Conservation (phyloP, 805 yeast genomes). For the Saccharomycopsis microspora region DNA sequence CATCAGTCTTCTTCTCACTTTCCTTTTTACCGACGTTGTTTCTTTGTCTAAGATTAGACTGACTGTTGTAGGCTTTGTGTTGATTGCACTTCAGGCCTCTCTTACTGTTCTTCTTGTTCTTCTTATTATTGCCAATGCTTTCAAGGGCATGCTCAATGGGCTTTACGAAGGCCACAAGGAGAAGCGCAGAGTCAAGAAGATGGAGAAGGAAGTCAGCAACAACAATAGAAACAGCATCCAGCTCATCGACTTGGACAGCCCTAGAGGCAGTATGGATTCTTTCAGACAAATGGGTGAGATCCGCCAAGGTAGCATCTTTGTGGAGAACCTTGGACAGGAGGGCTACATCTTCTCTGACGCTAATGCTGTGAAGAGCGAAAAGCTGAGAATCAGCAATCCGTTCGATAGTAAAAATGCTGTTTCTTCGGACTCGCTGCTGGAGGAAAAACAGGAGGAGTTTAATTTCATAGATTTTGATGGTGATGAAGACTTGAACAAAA, state of each 20-base stretch:
- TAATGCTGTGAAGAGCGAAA: no score
- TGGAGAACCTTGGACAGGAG: neutral
- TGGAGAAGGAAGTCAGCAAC: neutral
- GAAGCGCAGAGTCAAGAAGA: slow-evolving; percentile 2
- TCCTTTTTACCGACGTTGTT: slow-evolving; percentile 22
- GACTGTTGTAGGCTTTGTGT: slow-evolving; percentile 22
- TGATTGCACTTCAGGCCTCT: slow-evolving; percentile 21
- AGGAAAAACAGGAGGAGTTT: neutral
- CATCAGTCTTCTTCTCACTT: slow-evolving; percentile 20
- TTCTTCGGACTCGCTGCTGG: neutral
- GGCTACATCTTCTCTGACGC: neutral
- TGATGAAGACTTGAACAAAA: neutral
- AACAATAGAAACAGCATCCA: slow-evolving; percentile 3
- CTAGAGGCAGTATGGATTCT: neutral
- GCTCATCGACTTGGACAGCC: slow-evolving; percentile 11
- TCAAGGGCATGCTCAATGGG: slow-evolving; percentile 10
- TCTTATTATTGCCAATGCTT: slow-evolving; percentile 18
- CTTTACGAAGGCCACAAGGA: slow-evolving; percentile 3
- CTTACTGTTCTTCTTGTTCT: slow-evolving; percentile 20
- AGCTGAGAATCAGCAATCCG: no score
- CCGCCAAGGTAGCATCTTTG: neutral
- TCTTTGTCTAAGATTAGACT: slow-evolving; percentile 18
- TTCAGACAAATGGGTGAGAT: neutral
- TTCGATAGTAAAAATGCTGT: no score
- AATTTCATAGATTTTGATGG: slow-evolving; percentile 2